These are phyloP conservation scores for Phycomyces nitens DNA, from an alignment of 192 early-diverging fungal species.

Conservation along the genomic window DNA sequence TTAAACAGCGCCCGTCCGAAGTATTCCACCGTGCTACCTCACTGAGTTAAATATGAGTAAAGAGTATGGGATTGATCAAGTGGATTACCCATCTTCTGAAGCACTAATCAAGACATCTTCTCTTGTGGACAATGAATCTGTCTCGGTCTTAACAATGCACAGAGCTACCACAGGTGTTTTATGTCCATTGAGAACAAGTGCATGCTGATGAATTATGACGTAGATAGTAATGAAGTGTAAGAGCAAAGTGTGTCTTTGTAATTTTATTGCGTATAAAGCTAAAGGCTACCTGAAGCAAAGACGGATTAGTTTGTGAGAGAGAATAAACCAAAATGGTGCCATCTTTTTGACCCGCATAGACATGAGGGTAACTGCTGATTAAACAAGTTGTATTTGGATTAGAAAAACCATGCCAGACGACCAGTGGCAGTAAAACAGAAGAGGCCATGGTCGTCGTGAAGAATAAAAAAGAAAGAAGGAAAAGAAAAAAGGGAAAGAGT, in stretches of 20 bases:
- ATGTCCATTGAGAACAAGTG: constrained; percentile 48
- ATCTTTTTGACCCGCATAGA: constrained; percentile 50
- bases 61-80: neutral
- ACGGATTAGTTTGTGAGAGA: neutral
- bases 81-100: constrained; percentile 51
- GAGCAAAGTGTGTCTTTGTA: neutral
- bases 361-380: constrained; percentile 33
- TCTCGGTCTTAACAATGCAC: constrained; percentile 35
- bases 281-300: constrained; percentile 19
- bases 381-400: constrained; percentile 37
- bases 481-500: neutral
- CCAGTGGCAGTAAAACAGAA: constrained; percentile 46
- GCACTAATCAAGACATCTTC: constrained; percentile 54
- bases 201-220: constrained; percentile 19
- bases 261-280: no score
- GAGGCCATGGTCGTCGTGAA: constrained; percentile 39
- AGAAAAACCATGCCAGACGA: constrained; percentile 41
- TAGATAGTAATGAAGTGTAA: neutral
- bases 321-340: constrained; percentile 54
- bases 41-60: constrained; percentile 16
- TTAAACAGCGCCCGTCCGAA: constrained; percentile 51
- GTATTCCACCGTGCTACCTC: constrained; percentile 48
- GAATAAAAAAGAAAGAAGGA: neutral
- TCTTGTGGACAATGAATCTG: constrained; percentile 35
- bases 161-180: constrained; percentile 44